Conservation (phyloP, 805 yeast genomes). For the Yarrowia sp. region DNA sequence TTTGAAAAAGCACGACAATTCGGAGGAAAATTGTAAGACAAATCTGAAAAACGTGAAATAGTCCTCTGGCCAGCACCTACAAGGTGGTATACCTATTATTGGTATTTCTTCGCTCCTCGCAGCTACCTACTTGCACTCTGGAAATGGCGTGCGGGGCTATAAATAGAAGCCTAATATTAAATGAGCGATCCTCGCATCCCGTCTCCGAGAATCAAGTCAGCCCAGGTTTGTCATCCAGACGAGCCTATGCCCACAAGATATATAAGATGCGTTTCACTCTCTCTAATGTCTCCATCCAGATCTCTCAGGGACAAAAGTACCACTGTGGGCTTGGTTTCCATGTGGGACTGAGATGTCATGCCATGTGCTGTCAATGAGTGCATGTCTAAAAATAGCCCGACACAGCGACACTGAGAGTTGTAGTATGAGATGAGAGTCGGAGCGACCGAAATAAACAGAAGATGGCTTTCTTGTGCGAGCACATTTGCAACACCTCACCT, state of each 20-base stretch:
- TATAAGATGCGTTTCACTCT: neutral
- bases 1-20: neutral
- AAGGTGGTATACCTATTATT: too few species aligned
- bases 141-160: conserved; percentile 16
- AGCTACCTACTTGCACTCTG: too few species aligned
- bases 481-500: too few species aligned
- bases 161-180: conserved; percentile 19
- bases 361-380: conserved; percentile 1
- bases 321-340: too few species aligned
- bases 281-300: neutral
- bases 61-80: too few species aligned
- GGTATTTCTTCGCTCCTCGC: too few species aligned
- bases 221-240: neutral
- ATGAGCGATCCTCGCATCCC: conserved; percentile 24
- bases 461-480: too few species aligned
- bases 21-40: neutral
- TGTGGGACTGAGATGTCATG: neutral
- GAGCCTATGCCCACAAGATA: neutral
- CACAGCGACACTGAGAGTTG: too few species aligned
- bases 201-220: conserved; percentile 3
- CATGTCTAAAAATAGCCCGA: neutral
- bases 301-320: too few species aligned
- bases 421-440: too few species aligned
- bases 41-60: too few species aligned
- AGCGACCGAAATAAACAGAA: too few species aligned